Evolutionary conservation across 345 rosid species (phyloP).

Genomic region (thale cress (Arabidopsis thaliana)): TAIR10.1 NC_003076.8:9633501-9634000

Average conservation of each 20-base stretch:
- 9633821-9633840: constrained; percentile 36
- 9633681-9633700: constrained; percentile 49
- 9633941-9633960: constrained; percentile 58
- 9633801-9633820: constrained; percentile 39
- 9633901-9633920: constrained; percentile 51
- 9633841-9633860: constrained; percentile 49
- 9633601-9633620: constrained; percentile 47
- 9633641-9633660: constrained; percentile 43
- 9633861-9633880: constrained; percentile 44
- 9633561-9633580: constrained; percentile 54
- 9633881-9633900: constrained; percentile 51
- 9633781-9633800: constrained; percentile 48
- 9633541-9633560: constrained; percentile 48
- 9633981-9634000: constrained; percentile 54
- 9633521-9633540: constrained; percentile 54
- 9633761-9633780: constrained; percentile 45
- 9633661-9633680: constrained; percentile 47
- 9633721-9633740: constrained; percentile 48
- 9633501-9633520: constrained; percentile 48
- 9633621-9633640: constrained; percentile 51
- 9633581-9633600: constrained; percentile 47
- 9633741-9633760: constrained; percentile 57
- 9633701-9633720: constrained; percentile 55
- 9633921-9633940: constrained; percentile 48
- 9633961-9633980: constrained; percentile 46